A percentile compares a stretch with the other conserved stretches of the same genome.
Evolutionary conservation across 768 basidiomycete genomes (phyloP).

Genomic region (Kondoa subrosea): DNA sequence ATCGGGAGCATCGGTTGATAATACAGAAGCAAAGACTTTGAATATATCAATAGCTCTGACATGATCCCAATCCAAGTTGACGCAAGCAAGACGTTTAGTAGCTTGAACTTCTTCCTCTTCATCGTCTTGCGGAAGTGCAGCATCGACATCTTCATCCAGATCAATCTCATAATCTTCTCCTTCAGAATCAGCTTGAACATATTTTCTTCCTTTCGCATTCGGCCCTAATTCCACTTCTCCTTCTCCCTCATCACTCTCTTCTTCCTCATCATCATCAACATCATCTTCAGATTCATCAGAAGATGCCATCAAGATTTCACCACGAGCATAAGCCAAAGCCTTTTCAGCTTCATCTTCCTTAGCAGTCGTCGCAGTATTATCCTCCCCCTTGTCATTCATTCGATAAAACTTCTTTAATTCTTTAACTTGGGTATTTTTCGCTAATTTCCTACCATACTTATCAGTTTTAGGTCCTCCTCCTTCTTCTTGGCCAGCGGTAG

Average conservation of each 20-base stretch:
- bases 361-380: conserved; percentile 4
- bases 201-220: background rate
- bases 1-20: conserved; percentile 44
- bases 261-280: conserved; percentile 22
- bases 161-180: conserved; percentile 38
- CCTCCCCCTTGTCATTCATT: conserved; percentile 24
- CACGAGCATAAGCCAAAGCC: conserved; percentile 62
- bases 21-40: conserved; percentile 77
- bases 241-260: conserved; percentile 38
- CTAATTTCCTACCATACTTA: conserved; percentile 35
- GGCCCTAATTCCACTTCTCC: conserved; percentile 32
- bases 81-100: conserved; percentile 65
- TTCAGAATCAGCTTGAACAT: conserved; percentile 7
- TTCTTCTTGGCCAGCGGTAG: conserved; percentile 8
- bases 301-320: conserved; percentile 69
- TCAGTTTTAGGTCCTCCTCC: conserved; percentile 30
- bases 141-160: conserved; percentile 50
- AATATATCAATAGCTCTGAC: conserved; percentile 74
- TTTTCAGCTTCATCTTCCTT: background rate
- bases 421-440: conserved; percentile 31
- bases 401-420: conserved; percentile 37
- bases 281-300: conserved; percentile 43
- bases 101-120: conserved; percentile 38
- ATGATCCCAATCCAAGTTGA: conserved; percentile 97
- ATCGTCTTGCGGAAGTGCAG: background rate